Evolutionary conservation across 345 rosid species (phyloP).

Genomic region (Lepidium didymum): DNA sequence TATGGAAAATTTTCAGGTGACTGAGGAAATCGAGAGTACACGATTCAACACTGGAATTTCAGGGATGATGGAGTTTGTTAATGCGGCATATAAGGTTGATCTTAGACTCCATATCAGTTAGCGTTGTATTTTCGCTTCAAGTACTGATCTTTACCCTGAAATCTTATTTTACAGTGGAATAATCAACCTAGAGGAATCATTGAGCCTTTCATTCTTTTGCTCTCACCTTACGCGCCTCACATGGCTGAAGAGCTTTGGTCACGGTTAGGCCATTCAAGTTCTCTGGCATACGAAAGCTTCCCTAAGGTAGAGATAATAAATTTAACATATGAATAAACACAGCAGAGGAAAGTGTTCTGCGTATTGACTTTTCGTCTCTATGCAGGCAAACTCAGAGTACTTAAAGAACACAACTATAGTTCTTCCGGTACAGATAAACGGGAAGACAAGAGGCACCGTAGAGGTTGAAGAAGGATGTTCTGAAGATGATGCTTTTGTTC

Average conservation of each 20-base stretch:
- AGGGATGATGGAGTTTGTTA: constrained; percentile 96
- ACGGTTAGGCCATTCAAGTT: constrained; percentile 54
- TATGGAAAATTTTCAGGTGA: constrained; percentile 42
- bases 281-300: constrained; percentile 63
- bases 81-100: constrained; percentile 79
- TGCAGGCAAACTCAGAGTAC: constrained; percentile 70
- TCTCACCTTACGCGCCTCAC: constrained; percentile 92
- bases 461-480: constrained; percentile 78
- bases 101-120: not conserved
- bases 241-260: constrained; percentile 97
- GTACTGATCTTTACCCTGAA: not conserved
- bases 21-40: constrained; percentile 85
- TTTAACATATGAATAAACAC: not conserved
- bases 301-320: constrained; percentile 42
- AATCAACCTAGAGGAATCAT: constrained; percentile 58
- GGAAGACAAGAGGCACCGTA: constrained; percentile 89
- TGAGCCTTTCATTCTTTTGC: constrained; percentile 68
- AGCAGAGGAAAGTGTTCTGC: not conserved
- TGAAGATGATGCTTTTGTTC: constrained; percentile 69
- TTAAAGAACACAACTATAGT: constrained; percentile 56
- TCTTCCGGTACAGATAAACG: constrained; percentile 94
- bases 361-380: constrained; percentile 6
- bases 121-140: not conserved
- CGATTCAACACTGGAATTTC: constrained; percentile 93
- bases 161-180: constrained; percentile 53